Percentiles rank a stretch among this genome's conserved stretches.
Conservation (phyloP, 192 early-diverging fungal genomes). For the Entomortierella parvispora region DNA sequence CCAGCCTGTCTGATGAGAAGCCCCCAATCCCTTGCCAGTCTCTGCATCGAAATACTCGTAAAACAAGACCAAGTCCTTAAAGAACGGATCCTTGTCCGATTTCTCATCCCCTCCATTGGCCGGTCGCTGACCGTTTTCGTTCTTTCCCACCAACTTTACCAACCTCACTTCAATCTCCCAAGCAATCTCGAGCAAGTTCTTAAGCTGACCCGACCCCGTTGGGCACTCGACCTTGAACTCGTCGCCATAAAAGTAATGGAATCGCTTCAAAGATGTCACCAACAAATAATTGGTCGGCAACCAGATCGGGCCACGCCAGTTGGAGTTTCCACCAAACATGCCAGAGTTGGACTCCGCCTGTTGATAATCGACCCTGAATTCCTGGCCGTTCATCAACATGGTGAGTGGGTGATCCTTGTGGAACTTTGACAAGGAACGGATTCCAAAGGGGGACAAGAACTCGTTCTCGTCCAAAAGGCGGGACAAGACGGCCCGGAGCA, state of each 20-base stretch:
- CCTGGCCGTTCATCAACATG: slow-evolving; percentile 55
- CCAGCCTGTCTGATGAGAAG: slow-evolving; percentile 69
- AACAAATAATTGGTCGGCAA: slow-evolving; percentile 38
- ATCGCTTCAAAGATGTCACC: slow-evolving; percentile 24
- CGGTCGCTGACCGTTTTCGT: slow-evolving; percentile 46
- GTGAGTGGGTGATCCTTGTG: slow-evolving; percentile 56
- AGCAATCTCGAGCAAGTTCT: slow-evolving; percentile 36
- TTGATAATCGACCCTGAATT: slow-evolving; percentile 58
- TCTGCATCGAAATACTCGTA: slow-evolving; percentile 67
- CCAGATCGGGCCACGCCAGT: slow-evolving; percentile 50
- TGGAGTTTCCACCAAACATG: slow-evolving; percentile 52
- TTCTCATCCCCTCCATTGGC: slow-evolving; percentile 53
- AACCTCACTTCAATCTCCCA: slow-evolving; percentile 45
- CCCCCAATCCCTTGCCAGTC: slow-evolving; percentile 60
- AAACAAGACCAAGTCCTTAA: slow-evolving; percentile 60
- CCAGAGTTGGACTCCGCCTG: slow-evolving; percentile 56
- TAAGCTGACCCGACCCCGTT: slow-evolving; percentile 32
- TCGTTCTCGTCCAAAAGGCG: slow-evolving; percentile 62
- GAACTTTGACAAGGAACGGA: slow-evolving; percentile 59
- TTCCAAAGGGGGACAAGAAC: slow-evolving; percentile 59
- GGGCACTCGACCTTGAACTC: slow-evolving; percentile 50
- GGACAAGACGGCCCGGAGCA: slow-evolving; percentile 51
- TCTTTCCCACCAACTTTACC: slow-evolving; percentile 27
- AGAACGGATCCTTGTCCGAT: slow-evolving; percentile 52
- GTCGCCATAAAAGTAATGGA: slow-evolving; percentile 48